Evolutionary conservation across 2,329 filamentous ascomycete genomes (phyloP).

Genomic region (Aspergillus niger): DNA sequence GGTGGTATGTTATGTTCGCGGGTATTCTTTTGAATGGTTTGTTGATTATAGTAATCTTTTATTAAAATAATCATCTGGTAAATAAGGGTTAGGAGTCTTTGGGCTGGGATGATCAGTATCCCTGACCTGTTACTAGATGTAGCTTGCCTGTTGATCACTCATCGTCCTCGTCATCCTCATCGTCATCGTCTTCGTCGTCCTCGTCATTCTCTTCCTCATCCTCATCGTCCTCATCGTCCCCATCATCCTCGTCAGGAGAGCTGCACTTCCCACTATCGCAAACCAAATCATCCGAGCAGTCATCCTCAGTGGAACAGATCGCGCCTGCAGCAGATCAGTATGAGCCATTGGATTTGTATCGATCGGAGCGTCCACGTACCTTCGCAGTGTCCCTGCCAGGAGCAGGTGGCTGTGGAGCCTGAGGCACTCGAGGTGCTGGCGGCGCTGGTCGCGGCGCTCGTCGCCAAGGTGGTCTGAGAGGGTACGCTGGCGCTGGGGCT

Average conservation of each 20-base stretch:
- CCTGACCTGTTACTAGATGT: too few species aligned
- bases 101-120: too few species aligned
- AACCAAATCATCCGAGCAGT: conserved; percentile 19
- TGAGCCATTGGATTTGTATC: conserved; percentile 8
- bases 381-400: conserved; percentile 25
- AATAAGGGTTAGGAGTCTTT: too few species aligned
- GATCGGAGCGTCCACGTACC: conserved; percentile 21
- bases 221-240: too few species aligned
- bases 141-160: too few species aligned
- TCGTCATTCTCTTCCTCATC: too few species aligned
- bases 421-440: conserved; percentile 6
- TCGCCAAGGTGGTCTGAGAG: not conserved
- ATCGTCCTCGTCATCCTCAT: too few species aligned
- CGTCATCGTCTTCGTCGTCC: too few species aligned
- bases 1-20: too few species aligned
- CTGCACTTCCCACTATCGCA: conserved; percentile 13
- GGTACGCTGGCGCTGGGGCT: not conserved
- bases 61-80: too few species aligned
- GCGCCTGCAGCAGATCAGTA: conserved; percentile 18
- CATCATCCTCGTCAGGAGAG: not conserved
- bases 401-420: conserved; percentile 13
- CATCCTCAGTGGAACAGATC: conserved; percentile 15
- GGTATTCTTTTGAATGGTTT: not conserved
- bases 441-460: not conserved
- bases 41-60: not conserved